Base-by-base conservation (phyloP, 331 rosid genomes). In the Rhamnella rubrinervis region DNA sequence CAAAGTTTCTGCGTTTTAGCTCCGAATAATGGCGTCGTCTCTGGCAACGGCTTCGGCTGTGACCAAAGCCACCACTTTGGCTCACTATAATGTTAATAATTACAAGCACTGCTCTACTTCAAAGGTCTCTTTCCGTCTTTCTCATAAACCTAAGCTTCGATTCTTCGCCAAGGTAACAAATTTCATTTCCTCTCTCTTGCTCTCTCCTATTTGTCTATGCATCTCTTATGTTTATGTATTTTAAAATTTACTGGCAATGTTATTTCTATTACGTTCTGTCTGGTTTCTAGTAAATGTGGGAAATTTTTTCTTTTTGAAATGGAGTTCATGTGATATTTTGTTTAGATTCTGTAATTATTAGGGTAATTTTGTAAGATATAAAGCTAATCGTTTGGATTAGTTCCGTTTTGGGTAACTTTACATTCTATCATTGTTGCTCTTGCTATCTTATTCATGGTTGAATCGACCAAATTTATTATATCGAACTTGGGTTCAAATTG, bases 21-120 rank as follows among this genome's bases (percentile, higher is more conserved):
- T 18, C 37, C 19, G 39, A 63, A 18, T 71, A 70, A 89, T 86
- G 96, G 87, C 92, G 52, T 86, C 89, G 6, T 80, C 88, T 26
- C 71, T 84, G 39, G 69, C 89, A 14, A 72, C 87, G 37, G 63
- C 80, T 50, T 61, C 88, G 11, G 57, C 84, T 51, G 59, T 77
- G 66, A 63, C 85, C 55, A 73, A 74, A 39, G 60, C 88, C 65
- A 26, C 85, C 61, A 57, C 71, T 65, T 61, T 68, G 20, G 62
- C 73, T 68, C 74, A 70, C 67, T 65, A 57, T 26, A 78, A 51
- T 47, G 64, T 28, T 40, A 49, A 31, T 16, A 40, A 8, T 52
- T 38, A 8, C 61, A 65, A 51, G 19, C 37, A 16, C 26, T 38
- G 6, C 65, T 67, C 83, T 56, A 66, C 46, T 38, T 81, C 62